phyloP scores from a whole-genome alignment of 352 stramenopile genomes.

The Pythium rhizo-oryzae region DNA sequence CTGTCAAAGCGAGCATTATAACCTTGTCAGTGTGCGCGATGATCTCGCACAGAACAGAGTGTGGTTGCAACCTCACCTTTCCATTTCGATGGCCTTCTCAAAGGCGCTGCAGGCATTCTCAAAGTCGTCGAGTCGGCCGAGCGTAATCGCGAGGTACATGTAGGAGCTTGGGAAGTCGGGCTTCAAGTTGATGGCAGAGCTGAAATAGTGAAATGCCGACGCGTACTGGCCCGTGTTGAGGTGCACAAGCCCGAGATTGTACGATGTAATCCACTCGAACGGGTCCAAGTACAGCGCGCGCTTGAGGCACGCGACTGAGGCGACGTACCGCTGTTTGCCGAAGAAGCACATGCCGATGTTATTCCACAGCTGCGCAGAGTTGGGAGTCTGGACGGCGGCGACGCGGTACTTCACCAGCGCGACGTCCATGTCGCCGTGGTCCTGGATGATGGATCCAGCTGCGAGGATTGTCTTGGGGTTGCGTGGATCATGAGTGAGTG shows the following conservation, averaged over 20 bases:
- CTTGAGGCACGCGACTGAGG: conserved; percentile 92
- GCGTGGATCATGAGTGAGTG: conserved; percentile 89
- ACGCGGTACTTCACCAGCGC: conserved; percentile 95
- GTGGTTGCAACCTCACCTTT: conserved; percentile 42
- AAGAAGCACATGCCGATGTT: conserved; percentile 97
- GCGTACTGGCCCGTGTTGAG: conserved; percentile 93
- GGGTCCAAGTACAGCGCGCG: conserved; percentile 91
- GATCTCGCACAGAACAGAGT: background rate
- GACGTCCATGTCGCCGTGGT: conserved; percentile 94
- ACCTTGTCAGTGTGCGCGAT: background rate
- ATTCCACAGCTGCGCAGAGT: conserved; percentile 95
- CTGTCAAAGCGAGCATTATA: conserved; percentile 36
- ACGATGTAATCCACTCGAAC: conserved; percentile 95
- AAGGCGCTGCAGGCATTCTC: conserved; percentile 93
- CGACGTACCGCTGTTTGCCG: conserved; percentile 87
- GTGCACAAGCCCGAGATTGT: conserved; percentile 95
- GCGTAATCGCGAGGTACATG: conserved; percentile 93
- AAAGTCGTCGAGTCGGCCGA: conserved; percentile 90
- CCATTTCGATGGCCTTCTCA: conserved; percentile 91
- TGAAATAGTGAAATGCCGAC: conserved; percentile 94
- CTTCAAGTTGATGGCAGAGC: conserved; percentile 87
- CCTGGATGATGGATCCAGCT: conserved; percentile 93
- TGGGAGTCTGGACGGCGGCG: conserved; percentile 89
- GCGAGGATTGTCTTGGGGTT: conserved; percentile 93
- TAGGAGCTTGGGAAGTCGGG: conserved; percentile 90